Evolutionary conservation across 2,329 filamentous ascomycete genomes (phyloP), one percentile per base, ranked within the genome.

Genomic region (Diplodia scrobiculata): DNA sequence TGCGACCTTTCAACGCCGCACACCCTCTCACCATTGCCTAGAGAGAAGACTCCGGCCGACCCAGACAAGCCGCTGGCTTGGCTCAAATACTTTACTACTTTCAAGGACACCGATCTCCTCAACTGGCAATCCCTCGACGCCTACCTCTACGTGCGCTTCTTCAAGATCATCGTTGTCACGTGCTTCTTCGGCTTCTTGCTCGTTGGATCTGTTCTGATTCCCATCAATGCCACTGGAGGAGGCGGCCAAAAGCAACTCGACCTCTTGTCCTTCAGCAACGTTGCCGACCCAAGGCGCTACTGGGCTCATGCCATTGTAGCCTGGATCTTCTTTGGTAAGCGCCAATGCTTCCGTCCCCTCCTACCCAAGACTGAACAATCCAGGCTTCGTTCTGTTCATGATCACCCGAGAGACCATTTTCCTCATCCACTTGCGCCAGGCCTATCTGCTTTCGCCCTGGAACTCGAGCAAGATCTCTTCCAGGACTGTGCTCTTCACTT

Each of bases 51-150:
- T 5, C 66, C 66, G 10, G 4, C 41, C 10, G 66, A 55, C 29
- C 38, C 58, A 7, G 32, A 54, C 34, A 63, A 27, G 19, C 25
- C 10, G n/a, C 69, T 76, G 67, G 73, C 70, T 52, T 80, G 77
- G 77, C 68, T 79, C 11, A 78, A 81, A 66, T 80, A 81, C 65
- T 81, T 81, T 69, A 73, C 75, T 27, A 71, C 69, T 70, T 78
- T 82, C 52, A 72, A 77, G 34, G 80, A 82, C 70, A 73, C 73
- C 41, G 81, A 80, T 67, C 77, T 83, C 25, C 76, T 83, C 54
- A 78, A 80, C 68, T 80, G 82, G 71, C 78, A 80, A 68, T 81
- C 80, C 11, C 77, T 83, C 55, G 81, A 83, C 69, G 80, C 79
- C 34, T 83, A 79, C 65, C 75, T 83, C 14, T 83, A 79, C 67